phyloP scores from a whole-genome alignment of 305 asterid genomes.

The Caryopteris hybrid region DNA sequence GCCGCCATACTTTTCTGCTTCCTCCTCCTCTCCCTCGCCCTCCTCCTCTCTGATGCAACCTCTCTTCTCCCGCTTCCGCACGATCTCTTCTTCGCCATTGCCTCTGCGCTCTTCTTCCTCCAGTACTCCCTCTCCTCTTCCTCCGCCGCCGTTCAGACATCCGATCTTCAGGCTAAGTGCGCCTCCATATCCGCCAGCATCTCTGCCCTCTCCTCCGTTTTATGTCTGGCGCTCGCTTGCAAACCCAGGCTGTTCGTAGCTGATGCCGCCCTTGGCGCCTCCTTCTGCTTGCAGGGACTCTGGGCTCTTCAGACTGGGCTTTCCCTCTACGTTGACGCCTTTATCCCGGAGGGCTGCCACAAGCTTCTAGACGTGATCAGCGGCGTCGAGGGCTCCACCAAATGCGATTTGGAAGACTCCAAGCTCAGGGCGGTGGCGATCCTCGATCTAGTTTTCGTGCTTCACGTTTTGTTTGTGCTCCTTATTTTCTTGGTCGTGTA shows the following conservation, averaged over 20 bases:
- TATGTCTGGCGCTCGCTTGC: conserved; percentile 58
- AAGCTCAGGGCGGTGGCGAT: conserved; percentile 87
- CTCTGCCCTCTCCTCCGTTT: conserved; percentile 45
- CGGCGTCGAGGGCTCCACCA: conserved; percentile 96
- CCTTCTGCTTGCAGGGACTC: conserved; percentile 77
- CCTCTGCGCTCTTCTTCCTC: conserved; percentile 66
- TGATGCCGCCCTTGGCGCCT: conserved; percentile 61
- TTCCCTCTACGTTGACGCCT: conserved; percentile 83
- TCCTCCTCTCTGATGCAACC: conserved; percentile 63
- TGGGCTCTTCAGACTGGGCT: conserved; percentile 94
- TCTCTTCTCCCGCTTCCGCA: conserved; percentile 54
- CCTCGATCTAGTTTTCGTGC: conserved; percentile 66
- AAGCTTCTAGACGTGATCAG: conserved; percentile 81
- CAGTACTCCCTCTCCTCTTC: conserved; percentile 53
- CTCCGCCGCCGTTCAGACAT: conserved; percentile 67
- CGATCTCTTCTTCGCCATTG: conserved; percentile 67
- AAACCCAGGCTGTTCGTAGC: conserved; percentile 53
- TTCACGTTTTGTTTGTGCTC: conserved; percentile 67
- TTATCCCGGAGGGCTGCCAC: conserved; percentile 96
- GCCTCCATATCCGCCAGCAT: conserved; percentile 51
- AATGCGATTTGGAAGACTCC: conserved; percentile 91
- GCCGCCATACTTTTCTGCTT: conserved; percentile 64
- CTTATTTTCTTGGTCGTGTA: conserved; percentile 50
- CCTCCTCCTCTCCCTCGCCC: conserved; percentile 49
- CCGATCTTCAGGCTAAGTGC: conserved; percentile 86